Conservation (phyloP, 805 yeast genomes). For the Candida insectorum region DNA sequence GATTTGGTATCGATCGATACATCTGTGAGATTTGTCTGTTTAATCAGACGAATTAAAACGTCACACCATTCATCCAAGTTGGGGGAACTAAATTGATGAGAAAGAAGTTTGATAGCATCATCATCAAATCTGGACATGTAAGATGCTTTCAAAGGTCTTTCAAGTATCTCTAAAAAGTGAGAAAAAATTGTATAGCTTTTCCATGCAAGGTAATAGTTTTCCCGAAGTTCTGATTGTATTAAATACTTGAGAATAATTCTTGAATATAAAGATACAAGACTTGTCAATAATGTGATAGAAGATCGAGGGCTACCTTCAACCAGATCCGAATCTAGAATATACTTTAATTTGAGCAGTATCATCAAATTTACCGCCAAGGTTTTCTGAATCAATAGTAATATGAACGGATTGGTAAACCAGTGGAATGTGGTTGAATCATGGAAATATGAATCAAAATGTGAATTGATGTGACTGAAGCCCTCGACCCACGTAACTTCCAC, state of each 20-base stretch:
- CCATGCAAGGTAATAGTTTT: neutral
- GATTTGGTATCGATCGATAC: too few species aligned
- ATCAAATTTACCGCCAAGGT: neutral
- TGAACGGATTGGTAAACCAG: neutral
- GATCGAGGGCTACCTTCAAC: neutral
- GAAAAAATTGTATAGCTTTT: neutral
- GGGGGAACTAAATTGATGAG: too few species aligned
- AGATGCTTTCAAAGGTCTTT: too few species aligned
- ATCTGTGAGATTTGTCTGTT: too few species aligned
- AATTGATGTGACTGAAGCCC: too few species aligned
- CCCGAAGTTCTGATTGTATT: neutral
- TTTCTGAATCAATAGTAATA: neutral
- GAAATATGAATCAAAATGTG: too few species aligned
- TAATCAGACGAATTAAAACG: too few species aligned
- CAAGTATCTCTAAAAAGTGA: neutral
- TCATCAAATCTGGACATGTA: too few species aligned
- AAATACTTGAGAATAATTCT: neutral
- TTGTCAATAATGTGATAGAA: neutral
- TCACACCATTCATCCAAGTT: too few species aligned
- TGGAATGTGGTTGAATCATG: too few species aligned
- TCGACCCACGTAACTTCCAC: too few species aligned
- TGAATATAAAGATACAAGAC: neutral
- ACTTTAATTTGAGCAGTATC: neutral
- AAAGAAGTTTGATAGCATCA: too few species aligned
- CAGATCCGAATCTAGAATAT: neutral